Evolutionary conservation across 2,329 filamentous ascomycete species (phyloP).

Genomic region (Fusarium sarcochroum): DNA sequence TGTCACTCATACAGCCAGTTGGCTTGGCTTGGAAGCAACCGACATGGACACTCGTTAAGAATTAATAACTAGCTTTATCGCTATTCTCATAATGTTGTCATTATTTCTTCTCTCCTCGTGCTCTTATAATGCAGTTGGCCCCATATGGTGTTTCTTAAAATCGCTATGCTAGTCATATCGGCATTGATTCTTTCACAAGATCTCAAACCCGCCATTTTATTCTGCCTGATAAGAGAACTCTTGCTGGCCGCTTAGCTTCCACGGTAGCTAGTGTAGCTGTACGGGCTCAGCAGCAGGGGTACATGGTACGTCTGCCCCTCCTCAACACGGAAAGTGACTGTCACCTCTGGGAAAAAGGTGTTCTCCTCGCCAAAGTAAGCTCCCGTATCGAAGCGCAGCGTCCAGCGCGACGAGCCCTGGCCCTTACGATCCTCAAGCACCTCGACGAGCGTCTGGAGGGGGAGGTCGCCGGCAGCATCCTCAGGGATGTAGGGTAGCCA

Average conservation of each 20-base stretch:
- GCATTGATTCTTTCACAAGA: background rate
- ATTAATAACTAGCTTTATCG: slow-evolving; percentile 43
- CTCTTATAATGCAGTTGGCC: slow-evolving; percentile 11
- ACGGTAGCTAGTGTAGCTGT: slow-evolving; percentile 85
- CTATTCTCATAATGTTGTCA: slow-evolving; percentile 38
- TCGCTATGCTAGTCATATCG: slow-evolving; percentile 6
- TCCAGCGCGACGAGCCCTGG: slow-evolving; percentile 70
- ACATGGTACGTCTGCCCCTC: slow-evolving; percentile 82
- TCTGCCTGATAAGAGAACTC: background rate
- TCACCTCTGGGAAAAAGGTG: slow-evolving; percentile 73
- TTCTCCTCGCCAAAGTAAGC: slow-evolving; percentile 76
- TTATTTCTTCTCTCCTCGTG: slow-evolving; percentile 9
- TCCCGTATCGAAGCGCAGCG: slow-evolving; percentile 79
- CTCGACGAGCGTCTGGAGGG: slow-evolving; percentile 70
- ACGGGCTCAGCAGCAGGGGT: slow-evolving; percentile 81
- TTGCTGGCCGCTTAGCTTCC: slow-evolving; percentile 69
- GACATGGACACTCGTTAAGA: slow-evolving; percentile 41
- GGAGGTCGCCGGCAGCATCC: slow-evolving; percentile 67
- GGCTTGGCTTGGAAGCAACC: slow-evolving; percentile 20
- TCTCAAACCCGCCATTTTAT: background rate
- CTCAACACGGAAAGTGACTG: slow-evolving; percentile 66
- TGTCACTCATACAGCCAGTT: slow-evolving; percentile 24
- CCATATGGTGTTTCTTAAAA: background rate
- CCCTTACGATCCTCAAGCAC: slow-evolving; percentile 62
- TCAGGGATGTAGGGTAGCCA: slow-evolving; percentile 74